Conservation (phyloP, 2,329 filamentous ascomycete genomes). For the Penicillium expansum region DNA sequence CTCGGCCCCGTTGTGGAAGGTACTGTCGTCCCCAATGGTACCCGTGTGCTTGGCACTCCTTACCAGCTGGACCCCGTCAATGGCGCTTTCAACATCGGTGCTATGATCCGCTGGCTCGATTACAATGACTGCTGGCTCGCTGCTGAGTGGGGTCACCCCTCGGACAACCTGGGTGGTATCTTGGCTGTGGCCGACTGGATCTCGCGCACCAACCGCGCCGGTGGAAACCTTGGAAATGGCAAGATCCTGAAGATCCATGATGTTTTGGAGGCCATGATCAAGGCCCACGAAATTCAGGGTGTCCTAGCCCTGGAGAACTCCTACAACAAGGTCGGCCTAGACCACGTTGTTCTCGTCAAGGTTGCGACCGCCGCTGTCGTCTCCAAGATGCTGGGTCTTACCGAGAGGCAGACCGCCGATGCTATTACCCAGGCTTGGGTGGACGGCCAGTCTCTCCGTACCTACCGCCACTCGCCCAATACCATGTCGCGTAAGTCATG, state of each 20-base stretch:
- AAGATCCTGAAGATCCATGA: slow-evolving; percentile 87
- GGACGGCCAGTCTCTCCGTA: slow-evolving; percentile 91
- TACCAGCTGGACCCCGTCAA: slow-evolving; percentile 95
- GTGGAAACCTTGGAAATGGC: slow-evolving; percentile 66
- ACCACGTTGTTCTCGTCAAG: slow-evolving; percentile 98
- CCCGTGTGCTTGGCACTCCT: slow-evolving; percentile 84
- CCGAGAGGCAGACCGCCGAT: slow-evolving; percentile 86
- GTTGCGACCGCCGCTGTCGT: slow-evolving; percentile 92
- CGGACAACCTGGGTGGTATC: slow-evolving; percentile 96
- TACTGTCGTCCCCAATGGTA: slow-evolving; percentile 86
- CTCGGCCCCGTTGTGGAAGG: slow-evolving; percentile 89
- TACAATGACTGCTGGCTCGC: slow-evolving; percentile 99
- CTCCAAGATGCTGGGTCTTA: slow-evolving; percentile 89
- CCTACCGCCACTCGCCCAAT: slow-evolving; percentile 96
- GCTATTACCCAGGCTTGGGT: slow-evolving; percentile 97
- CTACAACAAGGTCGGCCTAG: slow-evolving; percentile 96
- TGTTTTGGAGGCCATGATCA: slow-evolving; percentile 96
- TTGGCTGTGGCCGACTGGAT: slow-evolving; percentile 97
- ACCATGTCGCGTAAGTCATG: slow-evolving; percentile 99
- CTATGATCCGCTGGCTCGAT: slow-evolving; percentile 98
- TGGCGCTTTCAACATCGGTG: slow-evolving; percentile 97
- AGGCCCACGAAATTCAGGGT: slow-evolving; percentile 98
- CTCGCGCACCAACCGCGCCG: slow-evolving; percentile 86
- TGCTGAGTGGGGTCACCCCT: slow-evolving; percentile 98
- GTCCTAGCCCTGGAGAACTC: slow-evolving; percentile 96